A percentile compares a stretch with the other conserved stretches of the same genome.
These are phyloP conservation scores for Rhizoclosmatium sp. DNA, from an alignment of 192 early-diverging fungal species.

Conservation along the genomic window DNA sequence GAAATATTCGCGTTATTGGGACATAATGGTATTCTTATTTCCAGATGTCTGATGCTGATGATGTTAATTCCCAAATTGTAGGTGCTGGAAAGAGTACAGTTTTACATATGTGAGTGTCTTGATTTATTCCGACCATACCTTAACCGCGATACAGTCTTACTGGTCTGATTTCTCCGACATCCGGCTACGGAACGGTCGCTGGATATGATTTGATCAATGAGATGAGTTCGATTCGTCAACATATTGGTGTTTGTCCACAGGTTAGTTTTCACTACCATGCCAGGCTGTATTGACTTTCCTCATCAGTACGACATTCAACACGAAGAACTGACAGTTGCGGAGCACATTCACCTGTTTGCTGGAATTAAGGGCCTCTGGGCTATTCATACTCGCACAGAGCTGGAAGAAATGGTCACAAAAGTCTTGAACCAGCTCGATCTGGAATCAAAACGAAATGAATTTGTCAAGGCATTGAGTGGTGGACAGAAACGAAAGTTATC, in stretches of 20 bases:
- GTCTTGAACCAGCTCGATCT: slow-evolving; percentile 46
- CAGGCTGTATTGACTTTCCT: not conserved
- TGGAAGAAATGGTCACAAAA: slow-evolving; percentile 52
- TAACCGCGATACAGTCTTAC: slow-evolving; percentile 56
- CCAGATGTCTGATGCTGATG: too few species aligned
- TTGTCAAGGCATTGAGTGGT: slow-evolving; percentile 36
- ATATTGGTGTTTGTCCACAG: slow-evolving; percentile 79
- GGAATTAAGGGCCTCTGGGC: slow-evolving; percentile 68
- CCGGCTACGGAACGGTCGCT: slow-evolving; percentile 63
- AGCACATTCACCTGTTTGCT: slow-evolving; percentile 68
- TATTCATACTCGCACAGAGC: slow-evolving; percentile 40
- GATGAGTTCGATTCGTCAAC: slow-evolving; percentile 63
- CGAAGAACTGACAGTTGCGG: slow-evolving; percentile 67
- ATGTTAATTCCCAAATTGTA: too few species aligned
- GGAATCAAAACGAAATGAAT: slow-evolving; percentile 29
- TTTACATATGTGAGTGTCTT: slow-evolving; percentile 30
- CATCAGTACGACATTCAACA: slow-evolving; percentile 69
- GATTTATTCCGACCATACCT: not conserved
- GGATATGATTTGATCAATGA: slow-evolving; percentile 59
- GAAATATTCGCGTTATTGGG: slow-evolving; percentile 56
- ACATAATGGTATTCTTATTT: slow-evolving; percentile 4
- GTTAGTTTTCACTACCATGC: slow-evolving; percentile 2
- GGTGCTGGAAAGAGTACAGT: slow-evolving; percentile 32
- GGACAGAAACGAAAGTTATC: slow-evolving; percentile 73
- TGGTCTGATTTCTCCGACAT: slow-evolving; percentile 63